Evolutionary conservation across 768 basidiomycete species (phyloP).

Genomic region (Boletus reticuloceps): DNA sequence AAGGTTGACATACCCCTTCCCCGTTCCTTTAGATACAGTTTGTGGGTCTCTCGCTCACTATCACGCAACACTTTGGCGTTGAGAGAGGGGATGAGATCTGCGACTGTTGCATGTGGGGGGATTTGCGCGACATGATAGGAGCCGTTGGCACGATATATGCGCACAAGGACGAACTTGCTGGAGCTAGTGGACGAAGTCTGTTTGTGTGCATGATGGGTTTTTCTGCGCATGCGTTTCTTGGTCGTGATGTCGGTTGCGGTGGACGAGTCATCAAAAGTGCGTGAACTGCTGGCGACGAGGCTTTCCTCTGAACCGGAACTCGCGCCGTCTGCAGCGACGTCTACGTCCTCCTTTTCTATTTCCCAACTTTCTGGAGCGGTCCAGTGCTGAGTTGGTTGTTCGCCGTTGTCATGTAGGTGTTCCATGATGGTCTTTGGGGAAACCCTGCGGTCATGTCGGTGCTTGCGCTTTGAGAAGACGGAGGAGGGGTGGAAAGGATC

Average conservation of each 20-base stretch:
- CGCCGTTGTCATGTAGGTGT: conserved; percentile 7
- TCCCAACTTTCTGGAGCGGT: conserved; percentile 77
- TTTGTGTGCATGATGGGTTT: conserved; percentile 21
- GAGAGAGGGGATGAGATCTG: conserved; percentile 59
- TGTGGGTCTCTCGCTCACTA: conserved; percentile 57
- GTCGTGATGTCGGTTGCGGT: conserved; percentile 7
- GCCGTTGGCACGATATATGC: conserved; percentile 74
- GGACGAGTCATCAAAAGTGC: conserved; percentile 12
- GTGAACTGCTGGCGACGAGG: conserved; percentile 16
- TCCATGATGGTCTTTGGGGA: conserved; percentile 47
- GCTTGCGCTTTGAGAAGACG: conserved; percentile 20
- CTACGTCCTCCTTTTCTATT: conserved; percentile 50
- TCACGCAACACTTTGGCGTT: conserved; percentile 53
- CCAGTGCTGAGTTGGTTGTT: conserved; percentile 46
- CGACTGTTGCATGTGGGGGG: conserved; percentile 62
- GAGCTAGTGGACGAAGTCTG: conserved; percentile 10
- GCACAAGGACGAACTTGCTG: conserved; percentile 49
- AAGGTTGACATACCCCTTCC: conserved; percentile 56
- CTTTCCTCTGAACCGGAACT: conserved; percentile 42
- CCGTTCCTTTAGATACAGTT: conserved; percentile 71
- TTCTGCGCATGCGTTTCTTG: conserved; percentile 25
- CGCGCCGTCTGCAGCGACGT: conserved; percentile 33
- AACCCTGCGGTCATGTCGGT: conserved; percentile 37
- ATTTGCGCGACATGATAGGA: conserved; percentile 71
- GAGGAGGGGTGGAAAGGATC: conserved; percentile 35